Conservation (phyloP, 306 rosid genomes). For the Carpinus viminea region DNA sequence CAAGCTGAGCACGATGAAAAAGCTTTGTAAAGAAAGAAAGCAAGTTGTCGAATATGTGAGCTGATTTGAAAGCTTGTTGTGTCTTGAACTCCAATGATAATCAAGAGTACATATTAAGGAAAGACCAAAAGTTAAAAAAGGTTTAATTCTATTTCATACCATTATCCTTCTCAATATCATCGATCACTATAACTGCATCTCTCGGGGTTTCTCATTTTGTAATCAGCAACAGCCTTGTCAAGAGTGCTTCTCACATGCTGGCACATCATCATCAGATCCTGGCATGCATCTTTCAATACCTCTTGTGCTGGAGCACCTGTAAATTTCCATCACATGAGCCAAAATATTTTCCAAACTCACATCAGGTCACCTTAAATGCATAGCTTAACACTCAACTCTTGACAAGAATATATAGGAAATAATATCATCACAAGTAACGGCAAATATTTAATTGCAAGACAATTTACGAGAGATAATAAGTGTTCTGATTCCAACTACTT, state of each 20-base stretch:
- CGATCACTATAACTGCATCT: background rate
- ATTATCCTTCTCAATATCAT: conserved; percentile 27
- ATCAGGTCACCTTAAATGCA: background rate
- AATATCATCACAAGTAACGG: background rate
- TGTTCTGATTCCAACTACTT: background rate
- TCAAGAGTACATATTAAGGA: background rate
- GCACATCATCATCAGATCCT: conserved; percentile 72
- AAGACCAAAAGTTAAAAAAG: background rate
- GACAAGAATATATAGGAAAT: background rate
- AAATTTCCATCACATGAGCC: conserved; percentile 13
- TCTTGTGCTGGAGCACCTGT: conserved; percentile 75
- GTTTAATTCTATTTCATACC: background rate
- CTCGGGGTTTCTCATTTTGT: conserved; percentile 34
- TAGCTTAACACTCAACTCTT: background rate
- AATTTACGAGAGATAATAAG: background rate
- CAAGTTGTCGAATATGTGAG: background rate
- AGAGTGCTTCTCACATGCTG: conserved; percentile 70
- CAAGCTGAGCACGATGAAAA: background rate
- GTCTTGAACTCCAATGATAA: background rate
- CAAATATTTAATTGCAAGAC: background rate
- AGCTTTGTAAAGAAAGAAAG: background rate
- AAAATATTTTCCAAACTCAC: background rate
- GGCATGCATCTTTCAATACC: conserved; percentile 69
- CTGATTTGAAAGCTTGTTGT: background rate
- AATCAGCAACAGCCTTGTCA: conserved; percentile 62